Percentiles rank a stretch among this genome's conserved stretches.
phyloP scores from a whole-genome alignment of 345 rosid genomes.

The Citropsis articulata region DNA sequence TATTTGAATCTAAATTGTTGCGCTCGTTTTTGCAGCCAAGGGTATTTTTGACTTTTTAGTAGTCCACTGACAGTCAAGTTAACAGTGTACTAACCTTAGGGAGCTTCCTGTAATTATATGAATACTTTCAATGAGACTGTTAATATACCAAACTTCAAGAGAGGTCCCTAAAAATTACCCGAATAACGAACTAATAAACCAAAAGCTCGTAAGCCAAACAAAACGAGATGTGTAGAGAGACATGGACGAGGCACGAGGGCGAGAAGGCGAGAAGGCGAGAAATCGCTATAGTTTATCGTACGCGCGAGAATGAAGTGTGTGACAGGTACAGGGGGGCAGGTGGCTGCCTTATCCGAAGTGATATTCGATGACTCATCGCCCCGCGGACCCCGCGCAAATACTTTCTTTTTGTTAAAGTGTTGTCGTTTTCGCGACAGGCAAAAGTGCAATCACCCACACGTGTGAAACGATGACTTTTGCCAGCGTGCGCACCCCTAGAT shows the following conservation, averaged over 20 bases:
- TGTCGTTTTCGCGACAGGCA: background rate
- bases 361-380: constrained; percentile 2
- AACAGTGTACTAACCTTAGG: too few species aligned
- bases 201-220: background rate
- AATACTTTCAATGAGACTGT: too few species aligned
- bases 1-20: too few species aligned
- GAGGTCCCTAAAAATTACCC: too few species aligned
- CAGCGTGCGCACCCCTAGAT: background rate
- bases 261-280: background rate
- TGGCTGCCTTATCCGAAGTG: constrained; percentile 18
- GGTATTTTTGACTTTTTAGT: too few species aligned
- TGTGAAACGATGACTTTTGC: background rate
- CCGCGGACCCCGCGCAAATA: background rate
- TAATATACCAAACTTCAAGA: too few species aligned
- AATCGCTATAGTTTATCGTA: background rate
- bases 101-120: too few species aligned
- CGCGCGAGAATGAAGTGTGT: background rate
- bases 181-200: background rate
- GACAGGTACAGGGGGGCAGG: background rate
- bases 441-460: background rate
- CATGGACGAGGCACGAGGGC: background rate
- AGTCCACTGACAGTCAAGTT: too few species aligned
- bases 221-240: background rate
- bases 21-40: too few species aligned
- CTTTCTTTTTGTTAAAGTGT: background rate